Conservation (phyloP, 2,329 filamentous ascomycete species). For the Fusarium musae region DNA sequence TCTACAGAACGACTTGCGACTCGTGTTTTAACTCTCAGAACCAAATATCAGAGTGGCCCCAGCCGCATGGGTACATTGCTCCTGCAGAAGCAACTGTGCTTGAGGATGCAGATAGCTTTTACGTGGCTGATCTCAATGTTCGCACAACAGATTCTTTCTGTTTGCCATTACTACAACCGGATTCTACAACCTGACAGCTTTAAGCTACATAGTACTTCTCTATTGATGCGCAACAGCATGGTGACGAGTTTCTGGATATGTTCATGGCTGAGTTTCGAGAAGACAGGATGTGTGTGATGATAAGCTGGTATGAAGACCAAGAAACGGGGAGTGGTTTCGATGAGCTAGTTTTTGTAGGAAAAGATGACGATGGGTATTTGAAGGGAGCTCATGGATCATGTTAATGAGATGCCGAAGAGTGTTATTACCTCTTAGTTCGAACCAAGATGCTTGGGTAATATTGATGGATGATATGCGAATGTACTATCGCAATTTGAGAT, state of each 20-base stretch:
- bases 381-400: conserved; percentile 11
- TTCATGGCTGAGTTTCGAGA: conserved; percentile 42
- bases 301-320: conserved; percentile 50
- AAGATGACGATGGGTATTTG: conserved; percentile 30
- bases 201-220: conserved; percentile 46
- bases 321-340: conserved; percentile 42
- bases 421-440: conserved; percentile 44
- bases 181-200: conserved; percentile 46
- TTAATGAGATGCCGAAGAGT: conserved; percentile 44
- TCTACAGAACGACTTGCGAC: conserved; percentile 44
- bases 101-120: conserved; percentile 40
- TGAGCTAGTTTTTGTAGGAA: conserved; percentile 47
- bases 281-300: conserved; percentile 45
- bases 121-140: conserved; percentile 51
- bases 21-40: conserved; percentile 42
- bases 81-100: conserved; percentile 50
- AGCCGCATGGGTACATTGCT: conserved; percentile 47
- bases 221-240: conserved; percentile 33
- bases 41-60: conserved; percentile 44
- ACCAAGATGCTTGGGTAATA: background rate
- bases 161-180: conserved; percentile 45
- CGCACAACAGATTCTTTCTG: conserved; percentile 48
- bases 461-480: background rate
- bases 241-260: conserved; percentile 42
- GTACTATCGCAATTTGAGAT: background rate